phyloP scores from a whole-genome alignment of 768 basidiomycete genomes.

The Suillus occidentalis region DNA sequence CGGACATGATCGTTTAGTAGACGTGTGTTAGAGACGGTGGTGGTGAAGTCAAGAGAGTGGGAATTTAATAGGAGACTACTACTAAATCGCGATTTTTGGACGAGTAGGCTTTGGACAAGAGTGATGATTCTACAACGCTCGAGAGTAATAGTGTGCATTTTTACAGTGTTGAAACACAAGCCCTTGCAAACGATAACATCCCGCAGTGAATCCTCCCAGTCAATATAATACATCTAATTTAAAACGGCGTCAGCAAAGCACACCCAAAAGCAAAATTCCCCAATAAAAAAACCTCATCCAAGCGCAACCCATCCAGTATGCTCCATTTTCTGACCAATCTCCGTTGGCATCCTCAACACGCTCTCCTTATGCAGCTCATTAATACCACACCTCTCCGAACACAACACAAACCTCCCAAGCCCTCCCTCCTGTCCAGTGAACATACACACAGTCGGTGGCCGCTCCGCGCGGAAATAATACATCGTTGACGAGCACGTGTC shows the following conservation, averaged over 20 bases:
- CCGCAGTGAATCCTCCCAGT: no score
- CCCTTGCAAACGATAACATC: no score
- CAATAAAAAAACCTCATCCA: background rate
- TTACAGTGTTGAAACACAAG: no score
- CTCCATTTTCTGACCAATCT: slow-evolving; percentile 4
- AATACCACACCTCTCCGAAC: slow-evolving; percentile 19
- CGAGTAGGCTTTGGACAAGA: no score
- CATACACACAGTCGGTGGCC: slow-evolving; percentile 22
- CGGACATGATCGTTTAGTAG: slow-evolving; percentile 32
- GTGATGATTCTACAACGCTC: no score
- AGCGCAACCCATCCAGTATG: background rate
- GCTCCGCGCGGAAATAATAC: slow-evolving; percentile 19
- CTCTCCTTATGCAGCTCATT: slow-evolving; percentile 23
- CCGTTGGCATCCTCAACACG: slow-evolving; percentile 21
- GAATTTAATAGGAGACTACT: slow-evolving; percentile 4
- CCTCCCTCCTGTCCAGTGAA: slow-evolving; percentile 23
- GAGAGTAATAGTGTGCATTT: no score
- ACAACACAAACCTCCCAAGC: slow-evolving; percentile 22
- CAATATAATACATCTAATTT: background rate
- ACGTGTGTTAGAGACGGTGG: slow-evolving; percentile 4
- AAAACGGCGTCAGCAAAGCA: background rate
- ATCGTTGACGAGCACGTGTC: slow-evolving; percentile 17
- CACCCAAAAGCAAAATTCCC: background rate
- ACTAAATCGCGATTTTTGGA: no score
- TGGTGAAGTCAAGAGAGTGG: slow-evolving; percentile 5